phyloP scores from a whole-genome alignment of 768 basidiomycete genomes.

The Cystobasidium tubakii region DNA sequence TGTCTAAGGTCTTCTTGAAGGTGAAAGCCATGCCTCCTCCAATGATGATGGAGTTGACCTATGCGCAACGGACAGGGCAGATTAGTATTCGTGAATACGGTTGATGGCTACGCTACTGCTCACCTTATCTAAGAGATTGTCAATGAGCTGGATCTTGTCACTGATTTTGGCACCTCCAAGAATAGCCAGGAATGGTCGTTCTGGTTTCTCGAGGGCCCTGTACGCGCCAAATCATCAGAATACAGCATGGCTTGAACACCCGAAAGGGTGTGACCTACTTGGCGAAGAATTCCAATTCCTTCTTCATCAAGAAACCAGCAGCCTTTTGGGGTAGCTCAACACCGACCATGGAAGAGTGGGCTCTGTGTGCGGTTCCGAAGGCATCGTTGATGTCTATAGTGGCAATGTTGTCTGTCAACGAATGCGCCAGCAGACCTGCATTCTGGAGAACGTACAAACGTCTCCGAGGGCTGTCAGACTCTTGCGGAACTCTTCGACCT shows the following conservation, averaged over 20 bases:
- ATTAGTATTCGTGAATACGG: slow-evolving; percentile 50
- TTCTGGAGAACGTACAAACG: slow-evolving; percentile 54
- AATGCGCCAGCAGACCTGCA: background rate
- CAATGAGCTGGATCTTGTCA: slow-evolving; percentile 97
- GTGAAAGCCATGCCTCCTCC: slow-evolving; percentile 99
- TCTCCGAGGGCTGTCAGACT: slow-evolving; percentile 82
- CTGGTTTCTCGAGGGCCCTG: slow-evolving; percentile 77
- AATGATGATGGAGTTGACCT: slow-evolving; percentile 86
- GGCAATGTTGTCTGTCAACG: background rate
- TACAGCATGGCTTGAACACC: too few relatives aligned
- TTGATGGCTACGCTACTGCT: background rate
- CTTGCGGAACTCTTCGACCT: slow-evolving; percentile 76
- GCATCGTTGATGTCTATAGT: slow-evolving; percentile 78
- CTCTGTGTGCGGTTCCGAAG: slow-evolving; percentile 96
- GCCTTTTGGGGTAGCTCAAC: slow-evolving; percentile 85
- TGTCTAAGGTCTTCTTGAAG: slow-evolving; percentile 88
- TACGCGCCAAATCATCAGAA: background rate
- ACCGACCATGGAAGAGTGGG: slow-evolving; percentile 98
- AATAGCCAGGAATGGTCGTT: slow-evolving; percentile 93
- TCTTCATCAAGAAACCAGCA: slow-evolving; percentile 93
- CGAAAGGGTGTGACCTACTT: too few relatives aligned
- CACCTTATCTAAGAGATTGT: slow-evolving; percentile 92
- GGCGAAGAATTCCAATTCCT: slow-evolving; percentile 96
- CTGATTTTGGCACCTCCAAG: slow-evolving; percentile 98
- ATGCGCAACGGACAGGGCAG: background rate